Base-by-base conservation (phyloP, 108 stramenopile genomes). In the Cylindrotheca closterium region DNA sequence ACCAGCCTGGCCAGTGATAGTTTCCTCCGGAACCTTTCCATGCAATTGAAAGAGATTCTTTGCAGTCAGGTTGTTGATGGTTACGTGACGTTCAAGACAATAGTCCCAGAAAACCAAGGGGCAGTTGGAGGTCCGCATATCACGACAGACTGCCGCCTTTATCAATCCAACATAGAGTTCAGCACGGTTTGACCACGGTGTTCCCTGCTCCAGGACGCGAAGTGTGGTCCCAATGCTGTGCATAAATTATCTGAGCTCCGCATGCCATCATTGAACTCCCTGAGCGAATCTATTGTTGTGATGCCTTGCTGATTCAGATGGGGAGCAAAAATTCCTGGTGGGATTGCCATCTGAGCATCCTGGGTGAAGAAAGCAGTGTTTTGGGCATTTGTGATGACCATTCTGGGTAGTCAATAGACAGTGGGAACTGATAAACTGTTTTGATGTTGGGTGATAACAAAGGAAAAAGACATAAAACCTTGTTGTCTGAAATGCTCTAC, bases 141-240 rank as follows among this genome's bases (percentile, higher is more conserved):
- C 76, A 5, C 71, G 66, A 7, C 70, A 46, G 3, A 63, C 70
- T 0, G 71, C 75, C 29, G 58, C 55, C 48, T 78, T 74, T 21
- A 78, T 2, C 23, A 81, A n/a, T 1, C 80, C 76, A 32, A 78
- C 58, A 33, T 70, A 81, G 0, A 63, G 52, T 33, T 81, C 72
- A 8, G 71, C 72, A 27, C 52, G 29, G 45, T 81, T 66, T n/a
- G 63, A 52, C 76, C 72, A 69, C 42, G 63, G 75, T 0, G 75
- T 76, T 1, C 26, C 37, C 53, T 70, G 48, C 58, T 71, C 68
- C 10, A 74, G 24, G 3, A 62, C 49, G 0, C 64, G 49, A 12
- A 78, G 53, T 12, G 56, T 70, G 15, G 76, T 60, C 0, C 76
- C 72, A 60, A 77, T 74, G 28, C 71, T 50, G 21, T 57, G 19